phyloP scores from a whole-genome alignment of 441 rosid genomes.

The Aquilaria agallochum region DNA sequence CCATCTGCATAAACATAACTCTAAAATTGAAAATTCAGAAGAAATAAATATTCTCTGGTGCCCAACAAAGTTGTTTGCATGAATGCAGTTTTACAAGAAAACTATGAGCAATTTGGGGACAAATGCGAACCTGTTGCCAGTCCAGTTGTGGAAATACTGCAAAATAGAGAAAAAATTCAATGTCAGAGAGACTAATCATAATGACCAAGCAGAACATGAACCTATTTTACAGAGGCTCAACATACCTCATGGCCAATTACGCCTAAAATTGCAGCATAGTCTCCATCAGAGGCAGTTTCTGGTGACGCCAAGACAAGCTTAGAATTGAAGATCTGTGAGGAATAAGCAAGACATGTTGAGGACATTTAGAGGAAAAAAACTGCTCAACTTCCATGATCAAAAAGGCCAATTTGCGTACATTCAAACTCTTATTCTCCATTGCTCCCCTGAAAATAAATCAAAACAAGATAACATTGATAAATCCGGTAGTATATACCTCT shows the following conservation, averaged over 20 bases:
- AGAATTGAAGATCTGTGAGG: slow-evolving; percentile 84
- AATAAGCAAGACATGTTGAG: slow-evolving; percentile 19
- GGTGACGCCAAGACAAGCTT: slow-evolving; percentile 98
- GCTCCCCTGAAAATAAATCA: slow-evolving; percentile 79
- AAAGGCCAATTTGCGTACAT: slow-evolving; percentile 41
- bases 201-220: slow-evolving; percentile 2
- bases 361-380: background rate
- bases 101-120: background rate
- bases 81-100: slow-evolving; percentile 1
- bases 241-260: slow-evolving; percentile 97
- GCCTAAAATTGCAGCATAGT: slow-evolving; percentile 95
- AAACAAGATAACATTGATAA: slow-evolving; percentile 3
- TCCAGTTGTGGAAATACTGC: slow-evolving; percentile 99
- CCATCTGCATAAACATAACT: background rate
- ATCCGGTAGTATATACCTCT: slow-evolving; percentile 6
- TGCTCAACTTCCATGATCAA: background rate
- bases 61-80: slow-evolving; percentile 6
- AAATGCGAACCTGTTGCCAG: slow-evolving; percentile 85
- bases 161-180: slow-evolving; percentile 21
- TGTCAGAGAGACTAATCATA: slow-evolving; percentile 9
- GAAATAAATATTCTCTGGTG: background rate
- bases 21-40: background rate
- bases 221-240: slow-evolving; percentile 9
- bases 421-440: slow-evolving; percentile 98
- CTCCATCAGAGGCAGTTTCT: slow-evolving; percentile 91